These are phyloP conservation scores for Solanum pennellii DNA, from an alignment of 257 asterid species.

Conservation along the genomic window DNA sequence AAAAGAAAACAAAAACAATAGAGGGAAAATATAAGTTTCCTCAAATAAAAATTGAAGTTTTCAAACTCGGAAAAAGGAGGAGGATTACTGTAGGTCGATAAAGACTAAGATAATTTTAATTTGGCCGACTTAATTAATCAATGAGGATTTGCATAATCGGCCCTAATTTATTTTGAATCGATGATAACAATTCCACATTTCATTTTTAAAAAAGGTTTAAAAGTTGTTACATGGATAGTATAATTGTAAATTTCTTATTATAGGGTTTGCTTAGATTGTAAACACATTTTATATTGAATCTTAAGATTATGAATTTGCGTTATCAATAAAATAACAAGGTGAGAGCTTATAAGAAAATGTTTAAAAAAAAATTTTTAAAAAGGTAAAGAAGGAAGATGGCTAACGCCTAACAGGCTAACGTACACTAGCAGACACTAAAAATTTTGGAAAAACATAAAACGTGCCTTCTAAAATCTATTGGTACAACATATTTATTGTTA, in stretches of 20 bases:
- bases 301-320: not conserved
- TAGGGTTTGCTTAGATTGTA: not conserved
- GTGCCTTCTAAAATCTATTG: not conserved
- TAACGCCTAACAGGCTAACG: not conserved
- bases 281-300: not conserved
- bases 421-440: not conserved
- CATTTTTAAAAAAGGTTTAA: not conserved
- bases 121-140: not conserved
- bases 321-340: not conserved
- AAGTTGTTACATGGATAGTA: not conserved
- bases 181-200: not conserved
- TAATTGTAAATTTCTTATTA: not conserved
- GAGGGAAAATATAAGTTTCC: not conserved
- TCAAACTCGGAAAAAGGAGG: not conserved
- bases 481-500: not conserved
- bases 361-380: too few species aligned
- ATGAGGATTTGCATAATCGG: not conserved
- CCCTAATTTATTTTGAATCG: not conserved
- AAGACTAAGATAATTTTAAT: not conserved
- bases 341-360: not conserved
- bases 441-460: not conserved
- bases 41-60: not conserved
- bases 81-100: not conserved
- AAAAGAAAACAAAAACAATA: not conserved
- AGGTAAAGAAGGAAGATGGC: not conserved